Evolutionary conservation across 257 asterid genomes (phyloP).

Genomic region (Buddleja alternifolia): DNA sequence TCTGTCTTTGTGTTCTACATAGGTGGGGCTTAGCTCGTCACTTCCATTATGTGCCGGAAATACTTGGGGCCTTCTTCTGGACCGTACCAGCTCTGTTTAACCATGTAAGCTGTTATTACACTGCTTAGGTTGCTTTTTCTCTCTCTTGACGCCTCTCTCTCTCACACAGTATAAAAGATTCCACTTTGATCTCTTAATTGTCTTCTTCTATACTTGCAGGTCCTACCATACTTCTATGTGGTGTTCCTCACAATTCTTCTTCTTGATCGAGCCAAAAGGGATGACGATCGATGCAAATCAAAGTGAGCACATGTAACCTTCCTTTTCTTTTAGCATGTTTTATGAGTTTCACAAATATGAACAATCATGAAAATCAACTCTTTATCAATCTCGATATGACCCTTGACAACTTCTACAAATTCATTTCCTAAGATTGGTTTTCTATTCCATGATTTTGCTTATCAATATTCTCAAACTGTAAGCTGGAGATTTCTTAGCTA

Average conservation of each 20-base stretch:
- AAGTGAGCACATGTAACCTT: slow-evolving; percentile 58
- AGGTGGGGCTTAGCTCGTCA: slow-evolving; percentile 99
- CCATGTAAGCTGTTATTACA: slow-evolving; percentile 57
- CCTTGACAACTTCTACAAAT: neutral
- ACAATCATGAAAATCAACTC: neutral
- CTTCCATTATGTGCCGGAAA: slow-evolving; percentile 96
- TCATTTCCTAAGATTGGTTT: neutral
- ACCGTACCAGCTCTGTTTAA: slow-evolving; percentile 82
- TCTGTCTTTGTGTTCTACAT: slow-evolving; percentile 26
- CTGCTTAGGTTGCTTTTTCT: neutral
- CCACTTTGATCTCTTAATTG: neutral
- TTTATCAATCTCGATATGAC: neutral
- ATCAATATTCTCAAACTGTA: neutral
- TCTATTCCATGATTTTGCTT: neutral
- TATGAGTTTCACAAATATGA: neutral
- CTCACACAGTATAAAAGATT: neutral
- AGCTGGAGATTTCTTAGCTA: neutral
- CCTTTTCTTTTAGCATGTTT: neutral
- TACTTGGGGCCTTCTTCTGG: slow-evolving; percentile 92
- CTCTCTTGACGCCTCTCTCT: neutral
- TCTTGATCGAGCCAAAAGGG: slow-evolving; percentile 90
- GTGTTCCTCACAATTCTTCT: slow-evolving; percentile 87
- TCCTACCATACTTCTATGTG: slow-evolving; percentile 91
- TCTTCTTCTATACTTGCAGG: slow-evolving; percentile 47
- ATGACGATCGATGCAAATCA: slow-evolving; percentile 88